Conservation (phyloP, 2,329 filamentous ascomycete species). For the Aspergillus tamarii region DNA sequence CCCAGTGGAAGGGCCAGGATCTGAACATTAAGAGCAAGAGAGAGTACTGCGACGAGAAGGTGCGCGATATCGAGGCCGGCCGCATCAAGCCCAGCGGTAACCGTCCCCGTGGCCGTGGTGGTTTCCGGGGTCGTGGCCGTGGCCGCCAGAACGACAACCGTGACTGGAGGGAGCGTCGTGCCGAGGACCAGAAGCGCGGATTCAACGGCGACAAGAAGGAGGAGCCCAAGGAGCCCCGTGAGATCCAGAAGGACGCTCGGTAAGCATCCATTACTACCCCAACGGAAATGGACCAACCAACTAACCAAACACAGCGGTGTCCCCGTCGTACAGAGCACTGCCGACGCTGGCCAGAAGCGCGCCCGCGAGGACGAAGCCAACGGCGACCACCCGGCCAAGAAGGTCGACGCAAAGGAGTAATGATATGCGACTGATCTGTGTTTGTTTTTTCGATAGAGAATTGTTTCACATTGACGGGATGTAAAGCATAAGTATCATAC, state of each 20-base stretch:
- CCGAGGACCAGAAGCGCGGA: slow-evolving; percentile 48
- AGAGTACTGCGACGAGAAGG: slow-evolving; percentile 81
- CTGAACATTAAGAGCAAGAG: slow-evolving; percentile 85
- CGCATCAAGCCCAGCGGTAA: slow-evolving; percentile 62
- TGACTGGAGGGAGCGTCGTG: slow-evolving; percentile 50
- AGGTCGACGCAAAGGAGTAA: slow-evolving; percentile 52
- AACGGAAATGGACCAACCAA: not conserved
- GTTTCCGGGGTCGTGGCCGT: slow-evolving; percentile 49
- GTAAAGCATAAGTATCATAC: slow-evolving; percentile 3
- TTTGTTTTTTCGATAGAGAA: slow-evolving; percentile 20
- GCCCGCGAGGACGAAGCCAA: slow-evolving; percentile 46
- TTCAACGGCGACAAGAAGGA: slow-evolving; percentile 30
- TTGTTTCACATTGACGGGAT: slow-evolving; percentile 5
- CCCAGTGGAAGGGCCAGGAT: slow-evolving; percentile 79
- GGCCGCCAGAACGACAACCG: slow-evolving; percentile 41
- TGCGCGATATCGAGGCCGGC: slow-evolving; percentile 70
- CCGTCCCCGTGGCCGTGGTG: slow-evolving; percentile 34
- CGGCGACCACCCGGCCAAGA: slow-evolving; percentile 50
- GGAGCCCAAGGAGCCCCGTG: slow-evolving; percentile 30
- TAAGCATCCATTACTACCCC: slow-evolving; percentile 24
- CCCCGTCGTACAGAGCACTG: slow-evolving; percentile 46
- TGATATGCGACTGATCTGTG: slow-evolving; percentile 16
- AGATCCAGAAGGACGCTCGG: slow-evolving; percentile 47
- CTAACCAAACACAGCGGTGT: slow-evolving; percentile 43
- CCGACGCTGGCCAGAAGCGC: slow-evolving; percentile 49